phyloP scores from a whole-genome alignment of 2,329 filamentous ascomycete genomes.

The Fusarium siculi region DNA sequence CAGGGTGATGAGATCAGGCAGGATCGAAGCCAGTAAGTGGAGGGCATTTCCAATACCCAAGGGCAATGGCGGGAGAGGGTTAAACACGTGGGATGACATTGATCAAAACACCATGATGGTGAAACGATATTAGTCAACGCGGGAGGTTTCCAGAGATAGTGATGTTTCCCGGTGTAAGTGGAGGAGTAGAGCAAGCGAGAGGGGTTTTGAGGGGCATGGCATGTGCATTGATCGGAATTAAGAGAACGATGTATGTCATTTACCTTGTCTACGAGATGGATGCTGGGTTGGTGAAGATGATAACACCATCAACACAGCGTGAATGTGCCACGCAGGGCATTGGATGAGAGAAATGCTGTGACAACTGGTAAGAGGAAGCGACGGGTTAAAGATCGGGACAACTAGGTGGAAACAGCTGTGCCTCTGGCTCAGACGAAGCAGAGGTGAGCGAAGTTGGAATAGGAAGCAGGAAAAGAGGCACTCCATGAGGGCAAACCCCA shows the following conservation, averaged over 20 bases:
- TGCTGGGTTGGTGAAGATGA: neutral
- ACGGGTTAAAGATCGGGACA: neutral
- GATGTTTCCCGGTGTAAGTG: neutral
- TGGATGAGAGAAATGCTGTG: neutral
- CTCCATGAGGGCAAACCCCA: conserved; percentile 7
- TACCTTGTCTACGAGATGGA: conserved; percentile 15
- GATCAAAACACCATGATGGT: conserved; percentile 14
- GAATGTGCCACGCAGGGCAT: neutral
- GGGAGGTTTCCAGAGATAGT: neutral
- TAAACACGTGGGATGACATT: conserved; percentile 17
- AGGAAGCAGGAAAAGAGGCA: neutral
- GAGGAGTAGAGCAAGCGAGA: neutral
- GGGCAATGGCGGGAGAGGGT: neutral
- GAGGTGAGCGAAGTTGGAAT: neutral
- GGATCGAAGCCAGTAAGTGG: neutral
- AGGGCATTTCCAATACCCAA: neutral
- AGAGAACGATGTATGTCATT: neutral
- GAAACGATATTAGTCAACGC: conserved; percentile 5
- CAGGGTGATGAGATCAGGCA: neutral
- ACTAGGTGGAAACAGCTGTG: neutral
- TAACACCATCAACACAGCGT: neutral
- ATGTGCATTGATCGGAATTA: conserved; percentile 1
- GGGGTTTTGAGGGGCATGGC: neutral
- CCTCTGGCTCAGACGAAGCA: neutral
- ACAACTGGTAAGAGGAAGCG: neutral